Evolutionary conservation across 1,284 basidiomycete genomes (phyloP).

Genomic region (Ustilago tritici): DNA sequence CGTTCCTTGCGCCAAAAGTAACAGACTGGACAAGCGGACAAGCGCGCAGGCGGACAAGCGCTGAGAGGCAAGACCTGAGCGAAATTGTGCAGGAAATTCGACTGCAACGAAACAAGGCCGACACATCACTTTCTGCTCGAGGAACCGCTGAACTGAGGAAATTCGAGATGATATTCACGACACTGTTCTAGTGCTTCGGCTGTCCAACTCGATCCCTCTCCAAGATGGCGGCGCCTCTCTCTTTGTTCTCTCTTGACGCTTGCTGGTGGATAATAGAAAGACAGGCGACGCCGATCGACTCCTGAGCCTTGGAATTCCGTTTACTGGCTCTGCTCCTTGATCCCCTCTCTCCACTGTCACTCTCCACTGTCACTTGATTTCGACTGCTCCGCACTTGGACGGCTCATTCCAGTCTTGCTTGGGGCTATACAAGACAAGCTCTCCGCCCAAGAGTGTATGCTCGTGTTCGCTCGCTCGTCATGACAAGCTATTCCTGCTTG

Average conservation of each 20-base stretch:
- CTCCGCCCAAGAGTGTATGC: neutral
- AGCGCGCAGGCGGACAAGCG: neutral
- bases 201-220: conserved; percentile 14
- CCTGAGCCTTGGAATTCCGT: conserved; percentile 37
- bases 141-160: conserved; percentile 2
- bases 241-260: neutral
- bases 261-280: no score
- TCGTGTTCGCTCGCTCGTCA: conserved; percentile 11
- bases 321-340: conserved; percentile 16
- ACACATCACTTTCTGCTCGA: conserved; percentile 33
- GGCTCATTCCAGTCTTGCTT: neutral
- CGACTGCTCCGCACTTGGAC: conserved; percentile 9
- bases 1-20: conserved; percentile 16
- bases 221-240: conserved; percentile 22
- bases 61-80: neutral
- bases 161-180: conserved; percentile 3
- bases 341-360: no score
- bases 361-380: no score
- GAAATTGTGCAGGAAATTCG: conserved; percentile 28
- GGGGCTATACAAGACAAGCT: neutral
- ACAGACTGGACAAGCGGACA: conserved; percentile 8
- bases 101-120: conserved; percentile 33
- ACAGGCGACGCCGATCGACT: conserved; percentile 23
- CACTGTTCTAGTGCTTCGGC: conserved; percentile 5
- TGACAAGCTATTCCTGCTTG: conserved; percentile 1